These are phyloP conservation scores for Quercus phellos DNA, from an alignment of 331 rosid genomes.

Conservation along the genomic window DNA sequence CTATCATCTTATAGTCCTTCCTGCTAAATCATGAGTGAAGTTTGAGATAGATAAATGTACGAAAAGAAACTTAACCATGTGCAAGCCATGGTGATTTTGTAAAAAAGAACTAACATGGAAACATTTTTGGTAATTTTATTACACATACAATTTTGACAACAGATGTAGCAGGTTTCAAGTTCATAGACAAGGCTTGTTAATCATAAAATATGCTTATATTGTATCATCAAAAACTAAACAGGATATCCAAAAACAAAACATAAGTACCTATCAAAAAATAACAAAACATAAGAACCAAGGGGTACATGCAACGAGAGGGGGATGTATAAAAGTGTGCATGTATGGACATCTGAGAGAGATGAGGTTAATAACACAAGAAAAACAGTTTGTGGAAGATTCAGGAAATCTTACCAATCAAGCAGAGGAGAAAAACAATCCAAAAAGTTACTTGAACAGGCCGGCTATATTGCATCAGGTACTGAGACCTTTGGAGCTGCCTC, in stretches of 20 bases:
- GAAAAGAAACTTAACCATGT: background rate
- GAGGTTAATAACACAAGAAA: background rate
- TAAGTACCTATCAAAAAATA: background rate
- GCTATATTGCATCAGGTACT: slow-evolving; percentile 79
- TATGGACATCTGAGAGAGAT: background rate
- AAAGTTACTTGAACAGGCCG: slow-evolving; percentile 55
- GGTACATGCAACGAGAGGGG: background rate
- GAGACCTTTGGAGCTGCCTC: slow-evolving; percentile 87
- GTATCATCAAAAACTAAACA: background rate
- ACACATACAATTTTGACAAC: background rate
- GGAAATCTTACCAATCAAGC: slow-evolving; percentile 65
- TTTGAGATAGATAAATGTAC: background rate
- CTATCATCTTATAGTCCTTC: background rate
- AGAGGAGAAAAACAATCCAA: slow-evolving; percentile 58
- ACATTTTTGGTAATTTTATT: background rate
- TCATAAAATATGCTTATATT: too few species aligned
- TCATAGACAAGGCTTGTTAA: too few species aligned
- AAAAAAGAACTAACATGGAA: background rate
- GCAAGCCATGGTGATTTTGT: background rate
- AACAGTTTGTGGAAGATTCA: background rate
- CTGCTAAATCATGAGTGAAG: background rate
- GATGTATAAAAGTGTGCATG: background rate
- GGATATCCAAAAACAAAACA: background rate
- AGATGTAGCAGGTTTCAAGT: background rate
- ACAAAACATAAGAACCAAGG: background rate